Base-by-base conservation (phyloP, 495 filamentous ascomycete species). In the Talaromyces nanjingensis region DNA sequence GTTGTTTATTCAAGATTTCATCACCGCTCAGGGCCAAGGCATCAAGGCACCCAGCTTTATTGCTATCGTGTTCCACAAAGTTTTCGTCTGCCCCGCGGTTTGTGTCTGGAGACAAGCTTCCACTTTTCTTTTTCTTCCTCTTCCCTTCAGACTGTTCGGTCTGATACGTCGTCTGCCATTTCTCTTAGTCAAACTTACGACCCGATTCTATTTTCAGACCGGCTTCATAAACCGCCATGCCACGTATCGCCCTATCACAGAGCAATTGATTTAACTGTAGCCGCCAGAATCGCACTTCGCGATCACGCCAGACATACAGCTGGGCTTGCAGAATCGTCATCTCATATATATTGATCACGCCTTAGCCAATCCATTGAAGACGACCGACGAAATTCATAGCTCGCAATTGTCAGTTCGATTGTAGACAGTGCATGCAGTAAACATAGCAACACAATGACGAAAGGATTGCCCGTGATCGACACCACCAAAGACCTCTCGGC, bases 401-500 rank as follows among this genome's bases (percentile, higher is more conserved):
- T 42, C 37, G 37, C 33, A 37, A 16, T 9, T 42, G 14, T 6
- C 2, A 16, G 16, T 45, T 45, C 42, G 14, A 45, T 45, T 45
- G 42, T 18, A 45, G 29, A 45, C n/a, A 45, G 42, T 45, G 42
- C 14, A 45, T 49, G 45, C 45, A 42, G 14, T 12, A 49, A n/a
- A n/a, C 14, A 45, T 16, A 45, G 22, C 18, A 20, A 7, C 45
- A 56, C 53, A 6, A 56, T 56, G 53, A 56, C 53, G 11, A 56
- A 56, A 56, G 14, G 11, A 25, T 29, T 84, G 80, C 62, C 83
- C 49, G 64, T 86, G 65, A 79, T 90, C 65, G 86, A 90, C 68
- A 85, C 70, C 64, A 80, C 67, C 60, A 85, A 87, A 71, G 86
- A 90, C 65, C 75, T 90, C 22, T 80, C 84, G 4, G 79, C 86